These are phyloP conservation scores for Sodiomyces alkalinus DNA, from an alignment of 2,329 filamentous ascomycete species.

Conservation along the genomic window DNA sequence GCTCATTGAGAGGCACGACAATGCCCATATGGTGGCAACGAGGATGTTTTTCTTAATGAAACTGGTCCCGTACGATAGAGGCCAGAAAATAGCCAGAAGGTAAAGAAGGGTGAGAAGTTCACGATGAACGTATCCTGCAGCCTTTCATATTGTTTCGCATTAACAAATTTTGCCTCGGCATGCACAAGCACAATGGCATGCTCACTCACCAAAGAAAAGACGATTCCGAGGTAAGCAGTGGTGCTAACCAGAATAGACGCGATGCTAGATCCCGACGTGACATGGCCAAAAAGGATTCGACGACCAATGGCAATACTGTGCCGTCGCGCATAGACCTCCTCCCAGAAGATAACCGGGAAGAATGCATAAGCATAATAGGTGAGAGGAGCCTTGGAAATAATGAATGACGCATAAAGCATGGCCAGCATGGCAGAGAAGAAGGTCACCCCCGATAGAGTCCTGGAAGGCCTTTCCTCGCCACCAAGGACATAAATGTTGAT, in stretches of 20 bases:
- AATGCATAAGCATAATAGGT: conserved; percentile 86
- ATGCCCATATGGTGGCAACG: conserved; percentile 55
- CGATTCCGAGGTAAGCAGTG: conserved; percentile 53
- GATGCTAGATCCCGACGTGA: conserved; percentile 43
- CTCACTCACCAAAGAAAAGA: conserved; percentile 59
- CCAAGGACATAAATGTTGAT: conserved; percentile 78
- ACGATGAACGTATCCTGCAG: conserved; percentile 81
- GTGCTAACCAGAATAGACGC: conserved; percentile 47
- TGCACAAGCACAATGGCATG: not conserved
- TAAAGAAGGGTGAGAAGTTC: conserved; percentile 77
- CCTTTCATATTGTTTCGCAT: conserved; percentile 37
- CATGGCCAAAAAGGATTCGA: conserved; percentile 51
- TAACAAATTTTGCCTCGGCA: not conserved
- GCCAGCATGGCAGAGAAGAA: conserved; percentile 66
- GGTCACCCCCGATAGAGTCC: conserved; percentile 41
- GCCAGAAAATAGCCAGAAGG: conserved; percentile 63
- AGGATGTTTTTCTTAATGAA: conserved; percentile 55
- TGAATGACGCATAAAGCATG: conserved; percentile 61
- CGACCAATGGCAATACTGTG: conserved; percentile 52
- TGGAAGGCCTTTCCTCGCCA: conserved; percentile 46
- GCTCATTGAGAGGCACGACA: conserved; percentile 73
- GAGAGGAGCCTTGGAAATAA: conserved; percentile 61
- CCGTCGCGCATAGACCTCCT: conserved; percentile 74
- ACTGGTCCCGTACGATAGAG: conserved; percentile 51
- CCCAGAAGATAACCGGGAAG: conserved; percentile 93